Conservation (phyloP, 805 yeast genomes). For the Millerago galiae region DNA sequence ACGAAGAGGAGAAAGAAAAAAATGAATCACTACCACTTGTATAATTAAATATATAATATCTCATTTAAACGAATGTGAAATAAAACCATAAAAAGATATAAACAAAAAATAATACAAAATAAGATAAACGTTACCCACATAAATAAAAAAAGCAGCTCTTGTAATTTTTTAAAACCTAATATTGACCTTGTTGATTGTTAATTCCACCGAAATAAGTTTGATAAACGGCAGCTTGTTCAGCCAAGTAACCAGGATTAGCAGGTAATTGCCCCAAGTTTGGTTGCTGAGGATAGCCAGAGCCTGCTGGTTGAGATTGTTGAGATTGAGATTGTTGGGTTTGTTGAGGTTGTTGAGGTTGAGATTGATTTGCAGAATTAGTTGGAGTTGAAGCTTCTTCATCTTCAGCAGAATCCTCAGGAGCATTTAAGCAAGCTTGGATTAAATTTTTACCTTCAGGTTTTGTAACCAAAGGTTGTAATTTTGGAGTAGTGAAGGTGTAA, state of each 20-base stretch:
- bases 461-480: slow-evolving; percentile 94
- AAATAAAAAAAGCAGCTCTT: too few relatives aligned
- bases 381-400: slow-evolving; percentile 35
- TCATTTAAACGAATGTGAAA: background rate
- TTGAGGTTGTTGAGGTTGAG: slow-evolving; percentile 20
- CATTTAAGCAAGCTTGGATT: slow-evolving; percentile 94
- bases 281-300: slow-evolving; percentile 37
- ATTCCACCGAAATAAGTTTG: slow-evolving; percentile 57
- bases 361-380: slow-evolving; percentile 25
- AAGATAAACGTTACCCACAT: background rate
- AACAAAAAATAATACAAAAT: background rate
- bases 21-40: background rate
- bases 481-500: slow-evolving; percentile 98
- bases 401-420: slow-evolving; percentile 70
- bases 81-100: background rate
- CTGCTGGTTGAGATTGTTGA: slow-evolving; percentile 12
- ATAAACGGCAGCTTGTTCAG: slow-evolving; percentile 50
- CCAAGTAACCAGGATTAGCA: slow-evolving; percentile 40
- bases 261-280: slow-evolving; percentile 33
- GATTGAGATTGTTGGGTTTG: slow-evolving; percentile 18
- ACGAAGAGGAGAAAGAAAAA: slow-evolving; percentile 6
- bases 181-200: slow-evolving; percentile 55
- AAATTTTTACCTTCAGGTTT: slow-evolving; percentile 95
- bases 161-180: slow-evolving; percentile 11
- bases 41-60: background rate